Evolutionary conservation across 2,329 filamentous ascomycete genomes (phyloP), one percentile per base, ranked within the genome.

Genomic region (Arthrobotrys iridis): DNA sequence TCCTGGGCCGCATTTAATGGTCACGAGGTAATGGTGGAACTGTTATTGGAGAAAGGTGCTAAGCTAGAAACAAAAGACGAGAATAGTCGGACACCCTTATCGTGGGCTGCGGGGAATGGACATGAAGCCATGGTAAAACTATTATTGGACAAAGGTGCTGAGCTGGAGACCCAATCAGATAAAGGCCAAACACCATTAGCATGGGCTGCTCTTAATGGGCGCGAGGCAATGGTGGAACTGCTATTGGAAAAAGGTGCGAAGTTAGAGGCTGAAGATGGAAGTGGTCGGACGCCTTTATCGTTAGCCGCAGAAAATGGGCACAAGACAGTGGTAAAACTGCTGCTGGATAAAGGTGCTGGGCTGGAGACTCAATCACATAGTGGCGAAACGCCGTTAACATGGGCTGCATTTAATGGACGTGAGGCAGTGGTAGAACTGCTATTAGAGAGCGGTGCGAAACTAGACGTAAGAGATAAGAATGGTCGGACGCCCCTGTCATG

Each of bases 201-300:
- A 22, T 3, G 20, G 4, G 28, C 28, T 3, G 30, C 28, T 5
- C 15, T 3, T 15, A 22, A n/a, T 3, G 52, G 33, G 35, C 28
- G 37, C 10, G 15, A 40, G 18, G 20, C 5, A 22, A 15, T 40
- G 13, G 11, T 37, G 4, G 37, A 58, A 24, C 3, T 40, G 26
- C 52, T 58, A 18, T 7, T 58, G 11, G 52, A 8, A 10, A 37
- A 28, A 18, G 30, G 30, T 24, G 30, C n/a, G n/a, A n/a, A 37
- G 11, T 7, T 30, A 2, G 46, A 28, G 10, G 3, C 7, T 7
- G 26, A 52, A 10, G 24, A 52, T 30, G 28, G 8, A n/a, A 37
- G 15, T n/a, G 40, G 58, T 3, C 33, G 35, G 22, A 72, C 67
- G 13, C 35, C 67, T 22, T 40, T 72, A 5, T 62, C 37, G 5